phyloP scores from a whole-genome alignment of 1,139 yeast species.

The Torulaspora globosa region DNA sequence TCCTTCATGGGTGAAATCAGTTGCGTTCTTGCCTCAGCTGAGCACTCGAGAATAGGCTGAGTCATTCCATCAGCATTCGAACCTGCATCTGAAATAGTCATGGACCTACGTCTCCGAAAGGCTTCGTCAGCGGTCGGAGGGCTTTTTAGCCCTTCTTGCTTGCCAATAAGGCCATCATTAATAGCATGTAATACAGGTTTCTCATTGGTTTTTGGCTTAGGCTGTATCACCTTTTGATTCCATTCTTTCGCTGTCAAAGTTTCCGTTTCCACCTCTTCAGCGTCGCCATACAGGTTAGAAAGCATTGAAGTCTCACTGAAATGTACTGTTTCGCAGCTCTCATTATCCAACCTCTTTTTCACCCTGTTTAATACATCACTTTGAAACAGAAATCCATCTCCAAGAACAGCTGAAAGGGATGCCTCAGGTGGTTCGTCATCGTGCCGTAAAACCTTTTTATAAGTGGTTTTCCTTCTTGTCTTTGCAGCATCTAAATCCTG shows the following conservation, averaged over 20 bases:
- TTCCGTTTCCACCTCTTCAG: constrained; percentile 25
- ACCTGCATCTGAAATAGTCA: not conserved
- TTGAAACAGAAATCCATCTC: constrained; percentile 27
- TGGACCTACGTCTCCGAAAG: no score
- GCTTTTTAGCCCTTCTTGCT: no score
- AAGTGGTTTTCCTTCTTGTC: constrained; percentile 24
- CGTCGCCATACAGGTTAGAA: constrained; percentile 27
- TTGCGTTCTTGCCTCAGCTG: not conserved
- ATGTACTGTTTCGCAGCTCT: constrained; percentile 2
- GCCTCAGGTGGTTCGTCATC: constrained; percentile 5
- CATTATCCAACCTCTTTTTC: constrained; percentile 22
- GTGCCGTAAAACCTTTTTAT: constrained; percentile 22
- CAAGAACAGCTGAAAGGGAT: constrained; percentile 13
- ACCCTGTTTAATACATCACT: constrained; percentile 22
- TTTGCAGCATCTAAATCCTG: not conserved
- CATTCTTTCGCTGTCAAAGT: constrained; percentile 4
- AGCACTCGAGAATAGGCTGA: not conserved
- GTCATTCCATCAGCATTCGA: not conserved
- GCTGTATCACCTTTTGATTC: not conserved
- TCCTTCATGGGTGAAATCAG: not conserved
- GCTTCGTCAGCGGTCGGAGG: not conserved
- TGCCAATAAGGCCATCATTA: not conserved
- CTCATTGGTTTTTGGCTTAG: not conserved
- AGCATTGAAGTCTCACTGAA: constrained; percentile 21
- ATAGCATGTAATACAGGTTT: no score